Conservation (phyloP, 1,139 yeast species). For the Yamadazyma pseudoaaseri region DNA sequence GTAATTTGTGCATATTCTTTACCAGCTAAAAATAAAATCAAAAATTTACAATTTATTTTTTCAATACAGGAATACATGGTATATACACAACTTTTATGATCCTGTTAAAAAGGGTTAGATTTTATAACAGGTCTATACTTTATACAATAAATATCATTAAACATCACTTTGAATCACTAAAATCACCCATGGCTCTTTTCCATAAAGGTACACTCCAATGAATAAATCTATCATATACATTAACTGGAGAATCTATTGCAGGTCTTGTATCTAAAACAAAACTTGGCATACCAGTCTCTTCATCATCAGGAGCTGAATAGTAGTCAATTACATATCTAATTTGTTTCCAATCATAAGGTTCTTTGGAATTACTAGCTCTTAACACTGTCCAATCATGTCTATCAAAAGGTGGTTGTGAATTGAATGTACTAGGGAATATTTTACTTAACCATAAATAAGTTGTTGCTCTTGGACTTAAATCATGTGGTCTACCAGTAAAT, state of each 20-base stretch:
- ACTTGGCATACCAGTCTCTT: slow-evolving; percentile 82
- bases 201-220: slow-evolving; percentile 47
- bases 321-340: slow-evolving; percentile 92
- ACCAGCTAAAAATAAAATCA: no score
- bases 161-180: slow-evolving; percentile 1
- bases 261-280: slow-evolving; percentile 94
- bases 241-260: slow-evolving; percentile 70
- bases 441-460: slow-evolving; percentile 65
- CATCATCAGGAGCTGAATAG: slow-evolving; percentile 90
- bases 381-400: slow-evolving; percentile 98
- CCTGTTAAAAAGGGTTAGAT: no score
- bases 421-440: slow-evolving; percentile 70
- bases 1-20: no score
- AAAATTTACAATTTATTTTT: no score
- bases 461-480: slow-evolving; percentile 84
- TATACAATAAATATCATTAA: slow-evolving; percentile 3
- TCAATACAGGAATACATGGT: no score
- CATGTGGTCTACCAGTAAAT: slow-evolving; percentile 92
- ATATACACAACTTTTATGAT: no score
- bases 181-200: slow-evolving; percentile 44
- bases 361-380: slow-evolving; percentile 53
- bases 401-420: slow-evolving; percentile 87
- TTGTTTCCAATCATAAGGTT: slow-evolving; percentile 46
- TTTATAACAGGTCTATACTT: no score
- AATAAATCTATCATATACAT: slow-evolving; percentile 63